Base-by-base conservation (phyloP, 768 basidiomycete genomes). In the Tremella yokohamensis region DNA sequence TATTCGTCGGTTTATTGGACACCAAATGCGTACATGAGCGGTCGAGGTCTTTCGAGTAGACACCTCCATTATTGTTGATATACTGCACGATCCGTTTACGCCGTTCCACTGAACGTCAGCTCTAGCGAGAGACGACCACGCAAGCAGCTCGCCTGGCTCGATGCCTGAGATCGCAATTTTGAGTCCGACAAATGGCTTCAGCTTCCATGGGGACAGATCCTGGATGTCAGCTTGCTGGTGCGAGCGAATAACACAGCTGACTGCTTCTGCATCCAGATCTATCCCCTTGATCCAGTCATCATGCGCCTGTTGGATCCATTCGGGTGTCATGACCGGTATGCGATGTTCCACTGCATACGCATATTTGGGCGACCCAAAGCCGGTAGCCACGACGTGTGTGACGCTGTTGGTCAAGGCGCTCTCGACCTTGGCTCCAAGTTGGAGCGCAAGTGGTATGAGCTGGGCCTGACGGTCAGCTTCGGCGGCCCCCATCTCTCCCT, bases 311-410 rank as follows among this genome's bases (percentile, higher is more conserved):
- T 78, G 75, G 22, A 97, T 83, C 91, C 90, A 97, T 0, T 84
- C 82, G 0, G 88, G 84, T 26, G 78, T 78, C 67, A 94, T 80
- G 55, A 96, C 88, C 0, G 89, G 89, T 45, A 93, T 83, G 56
- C 85, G 83, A 49, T 85, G 82, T 70, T 87, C 84, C 19, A 96
- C 71, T 0, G 92, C 90, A 65, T 88, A 92, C 90, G 94, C 79
- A 73, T 96, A 94, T 69, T 97, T 97, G 12, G 86, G 83, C 19
- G 90, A 85, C 2, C 88, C 88, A 67, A 88, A 85, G n/a, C 80
- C 81, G n/a, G 77, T 78, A 0, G 91, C 89, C 40, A 97, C 80
- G 19, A 97, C 82, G 79, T 94, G 91, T 0, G 90, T 93, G n/a
- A 89, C 87, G 47, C 80, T 80, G 70, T 90, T 87, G 0, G 90